Base-by-base conservation (phyloP, 1,139 yeast species). In the Candida sanyaensis region DNA sequence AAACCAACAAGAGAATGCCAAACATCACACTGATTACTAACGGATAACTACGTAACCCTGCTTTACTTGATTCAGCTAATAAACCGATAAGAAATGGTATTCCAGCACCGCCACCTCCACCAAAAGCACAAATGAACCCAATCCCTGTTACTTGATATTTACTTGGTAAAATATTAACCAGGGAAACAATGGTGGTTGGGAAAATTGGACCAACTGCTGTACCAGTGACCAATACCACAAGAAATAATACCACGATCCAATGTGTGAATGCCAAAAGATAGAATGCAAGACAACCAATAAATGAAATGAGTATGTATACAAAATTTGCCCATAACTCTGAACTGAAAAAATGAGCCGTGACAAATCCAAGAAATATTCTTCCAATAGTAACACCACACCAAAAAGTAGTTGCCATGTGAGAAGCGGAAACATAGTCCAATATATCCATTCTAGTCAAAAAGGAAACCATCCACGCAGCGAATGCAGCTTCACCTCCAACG, bases 151-250 rank as follows among this genome's bases (percentile, higher is more conserved):
- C 80, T 50, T 88, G 90, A 48, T 77, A 67, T 43, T 75, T 75
- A 26, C 71, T 66, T 0, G 96, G 96, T 40, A 89, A 64, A 2
- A 83, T 69, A 44, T 83, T 81, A 44, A 87, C 66, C 5, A 90
- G 75, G 6, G 87, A 77, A 10, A 87, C 80, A 47, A 87, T 81
- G 0, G 88, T 81, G 8, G 93, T 84, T 0, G 96, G 93, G 65
- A 86, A 89, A 5, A 88, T 71, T 1, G 97, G 96, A 0, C 96
- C 97, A 29, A 86, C 83, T 52, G 80, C 80, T 31, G 82, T 69
- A 0, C 96, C 96, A 38, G 83, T 71, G 9, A 78, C 39, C 42
- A 84, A 81, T 0, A 84, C 81, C 5, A 66, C 53, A 10, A 69
- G 42, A 54, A 69, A 66, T 46, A 75, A 65, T 11, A 50, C 10